Evolutionary conservation across 805 yeast genomes (phyloP).

Genomic region (Brettanomyces bruxellensis): DNA sequence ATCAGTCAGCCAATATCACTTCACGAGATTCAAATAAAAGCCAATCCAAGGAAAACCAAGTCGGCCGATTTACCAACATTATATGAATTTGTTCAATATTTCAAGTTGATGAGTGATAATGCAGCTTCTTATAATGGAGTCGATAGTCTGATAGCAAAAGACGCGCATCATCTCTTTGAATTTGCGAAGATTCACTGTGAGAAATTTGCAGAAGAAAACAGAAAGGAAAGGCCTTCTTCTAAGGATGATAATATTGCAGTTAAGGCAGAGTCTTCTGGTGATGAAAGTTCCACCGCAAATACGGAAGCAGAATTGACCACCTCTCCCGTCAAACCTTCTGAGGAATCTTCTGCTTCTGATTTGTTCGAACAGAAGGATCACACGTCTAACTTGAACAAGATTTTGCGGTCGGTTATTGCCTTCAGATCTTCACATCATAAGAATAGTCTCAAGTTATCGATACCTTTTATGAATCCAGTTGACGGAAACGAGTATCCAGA

Average conservation of each 20-base stretch:
- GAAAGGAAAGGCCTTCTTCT: neutral
- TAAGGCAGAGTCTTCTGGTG: neutral
- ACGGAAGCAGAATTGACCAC: neutral
- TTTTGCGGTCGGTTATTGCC: constrained; percentile 7
- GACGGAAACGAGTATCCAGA: constrained; percentile 70
- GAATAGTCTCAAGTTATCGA: constrained; percentile 17
- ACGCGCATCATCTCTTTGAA: constrained; percentile 47
- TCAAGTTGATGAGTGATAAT: constrained; percentile 57
- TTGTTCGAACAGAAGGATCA: constrained; percentile 2
- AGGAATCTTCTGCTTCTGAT: neutral
- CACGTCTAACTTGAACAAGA: constrained; percentile 6
- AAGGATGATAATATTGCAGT: neutral
- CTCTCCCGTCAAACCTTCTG: neutral
- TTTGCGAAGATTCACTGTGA: constrained; percentile 44
- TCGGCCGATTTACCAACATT: constrained; percentile 22
- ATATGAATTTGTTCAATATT: constrained; percentile 45
- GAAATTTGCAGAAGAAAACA: constrained; percentile 22
- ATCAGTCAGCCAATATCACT: constrained; percentile 61
- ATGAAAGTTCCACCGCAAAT: neutral
- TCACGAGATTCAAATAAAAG: constrained; percentile 46
- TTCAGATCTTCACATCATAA: constrained; percentile 14
- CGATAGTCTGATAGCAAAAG: constrained; percentile 53
- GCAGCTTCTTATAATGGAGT: constrained; percentile 67
- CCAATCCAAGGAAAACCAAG: constrained; percentile 17
- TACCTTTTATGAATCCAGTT: constrained; percentile 65